Percentiles rank a stretch among this genome's conserved stretches.
Evolutionary conservation across 352 stramenopile genomes (phyloP).

Genomic region (Globisporangium parvum): DNA sequence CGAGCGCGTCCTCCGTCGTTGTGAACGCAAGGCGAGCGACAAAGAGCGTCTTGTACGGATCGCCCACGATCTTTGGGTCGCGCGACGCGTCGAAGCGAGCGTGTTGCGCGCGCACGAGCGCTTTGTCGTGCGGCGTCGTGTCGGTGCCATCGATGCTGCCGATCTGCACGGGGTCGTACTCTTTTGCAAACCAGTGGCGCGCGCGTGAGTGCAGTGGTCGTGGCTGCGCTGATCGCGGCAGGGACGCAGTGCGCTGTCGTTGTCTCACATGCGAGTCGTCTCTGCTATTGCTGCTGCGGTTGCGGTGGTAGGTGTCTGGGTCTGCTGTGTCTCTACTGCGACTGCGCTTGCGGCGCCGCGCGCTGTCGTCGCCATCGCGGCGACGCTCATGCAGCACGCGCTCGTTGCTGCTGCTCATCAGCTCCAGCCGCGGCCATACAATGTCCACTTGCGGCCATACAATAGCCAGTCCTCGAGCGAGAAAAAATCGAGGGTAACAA

Average conservation of each 20-base stretch:
- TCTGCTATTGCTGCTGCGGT: background rate
- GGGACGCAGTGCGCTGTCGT: background rate
- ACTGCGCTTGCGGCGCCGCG: conserved; percentile 7
- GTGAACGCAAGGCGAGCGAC: conserved; percentile 52
- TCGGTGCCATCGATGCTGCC: conserved; percentile 73
- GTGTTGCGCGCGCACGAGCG: conserved; percentile 39
- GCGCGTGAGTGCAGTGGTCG: background rate
- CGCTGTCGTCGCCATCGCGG: background rate
- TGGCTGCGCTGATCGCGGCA: background rate
- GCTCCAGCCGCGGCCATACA: too few species aligned
- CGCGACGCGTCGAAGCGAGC: conserved; percentile 42
- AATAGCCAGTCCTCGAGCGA: too few species aligned
- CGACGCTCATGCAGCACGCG: background rate
- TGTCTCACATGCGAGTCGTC: background rate
- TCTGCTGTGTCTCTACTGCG: too few species aligned
- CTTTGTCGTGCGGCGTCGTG: conserved; percentile 55
- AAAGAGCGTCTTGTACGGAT: conserved; percentile 68
- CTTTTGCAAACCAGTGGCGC: conserved; percentile 50
- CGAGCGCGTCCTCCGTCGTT: conserved; percentile 50
- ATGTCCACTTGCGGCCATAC: too few species aligned
- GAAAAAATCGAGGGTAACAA: too few species aligned
- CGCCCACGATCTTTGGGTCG: conserved; percentile 57
- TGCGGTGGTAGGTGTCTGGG: too few species aligned
- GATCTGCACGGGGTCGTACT: conserved; percentile 62
- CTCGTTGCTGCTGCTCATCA: too few species aligned